Evolutionary conservation across 495 filamentous ascomycete genomes (phyloP).

Genomic region (Penicillium ochrochloron): DNA sequence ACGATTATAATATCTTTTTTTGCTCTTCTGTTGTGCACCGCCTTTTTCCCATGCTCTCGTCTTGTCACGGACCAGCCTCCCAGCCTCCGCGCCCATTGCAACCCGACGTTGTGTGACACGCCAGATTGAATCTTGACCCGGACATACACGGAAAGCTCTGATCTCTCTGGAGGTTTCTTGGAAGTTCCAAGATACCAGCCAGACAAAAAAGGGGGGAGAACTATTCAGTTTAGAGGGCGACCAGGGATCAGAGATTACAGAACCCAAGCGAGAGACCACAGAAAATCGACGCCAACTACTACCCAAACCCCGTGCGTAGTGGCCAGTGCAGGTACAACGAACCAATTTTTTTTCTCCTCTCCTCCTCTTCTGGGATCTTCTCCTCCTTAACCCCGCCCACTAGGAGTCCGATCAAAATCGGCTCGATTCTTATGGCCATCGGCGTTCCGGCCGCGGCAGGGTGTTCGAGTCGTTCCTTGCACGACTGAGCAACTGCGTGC

Average conservation of each 20-base stretch:
- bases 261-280: conserved; percentile 2
- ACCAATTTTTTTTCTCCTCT: not conserved
- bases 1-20: not conserved
- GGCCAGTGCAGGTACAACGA: conserved; percentile 10
- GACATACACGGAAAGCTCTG: conserved; percentile 11
- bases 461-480: conserved; percentile 41
- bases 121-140: conserved; percentile 21
- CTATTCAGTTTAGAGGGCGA: not conserved
- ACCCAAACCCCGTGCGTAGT: not conserved
- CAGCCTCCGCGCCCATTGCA: conserved; percentile 39
- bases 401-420: conserved; percentile 15
- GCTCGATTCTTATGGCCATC: conserved; percentile 47
- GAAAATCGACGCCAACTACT: not conserved
- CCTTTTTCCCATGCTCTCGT: conserved; percentile 23
- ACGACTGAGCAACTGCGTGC: conserved; percentile 32
- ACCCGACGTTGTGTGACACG: conserved; percentile 39
- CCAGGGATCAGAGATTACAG: not conserved
- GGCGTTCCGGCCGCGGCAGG: conserved; percentile 36
- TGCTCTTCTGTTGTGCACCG: conserved; percentile 21
- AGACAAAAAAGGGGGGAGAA: not conserved
- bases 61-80: conserved; percentile 29
- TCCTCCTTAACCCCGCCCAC: conserved; percentile 10
- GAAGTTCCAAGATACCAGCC: not conserved
- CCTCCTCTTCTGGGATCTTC: not conserved
- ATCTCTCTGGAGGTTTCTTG: not conserved